Percentiles rank a stretch among this genome's conserved stretches.
Evolutionary conservation across 139 green algal species (phyloP).

Genomic region (Micromonas pusilla): DNA sequence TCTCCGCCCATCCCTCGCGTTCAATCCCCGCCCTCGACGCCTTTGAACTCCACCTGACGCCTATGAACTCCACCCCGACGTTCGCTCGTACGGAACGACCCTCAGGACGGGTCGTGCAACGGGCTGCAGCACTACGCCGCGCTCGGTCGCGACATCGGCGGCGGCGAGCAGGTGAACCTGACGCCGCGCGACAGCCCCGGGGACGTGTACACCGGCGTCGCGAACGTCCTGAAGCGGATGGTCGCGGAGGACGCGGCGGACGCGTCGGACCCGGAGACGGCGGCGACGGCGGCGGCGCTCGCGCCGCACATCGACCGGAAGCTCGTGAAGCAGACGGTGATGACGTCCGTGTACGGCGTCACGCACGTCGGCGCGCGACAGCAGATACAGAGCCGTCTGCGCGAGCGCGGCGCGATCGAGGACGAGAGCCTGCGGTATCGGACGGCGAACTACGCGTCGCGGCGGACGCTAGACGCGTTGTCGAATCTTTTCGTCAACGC

Average conservation of each 20-base stretch:
- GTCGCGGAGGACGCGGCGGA: conserved; percentile 21
- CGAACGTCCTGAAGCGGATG: conserved; percentile 41
- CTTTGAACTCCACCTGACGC: too few relatives aligned
- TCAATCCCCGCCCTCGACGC: too few relatives aligned
- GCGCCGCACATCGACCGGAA: conserved; percentile 77
- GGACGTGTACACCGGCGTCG: conserved; percentile 79
- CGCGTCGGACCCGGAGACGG: conserved; percentile 13
- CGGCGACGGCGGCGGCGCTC: conserved; percentile 37
- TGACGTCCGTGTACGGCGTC: conserved; percentile 97
- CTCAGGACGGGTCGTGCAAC: conserved; percentile 96
- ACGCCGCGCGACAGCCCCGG: conserved; percentile 46
- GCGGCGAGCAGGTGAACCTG: conserved; percentile 81
- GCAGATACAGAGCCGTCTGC: conserved; percentile 74
- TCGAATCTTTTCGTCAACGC: conserved; percentile 23
- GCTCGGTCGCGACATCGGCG: conserved; percentile 66
- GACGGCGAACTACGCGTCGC: conserved; percentile 63
- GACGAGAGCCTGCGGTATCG: conserved; percentile 40
- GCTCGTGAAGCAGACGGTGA: conserved; percentile 99
- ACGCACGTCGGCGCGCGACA: conserved; percentile 80
- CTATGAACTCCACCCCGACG: too few relatives aligned
- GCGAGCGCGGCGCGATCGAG: conserved; percentile 51
- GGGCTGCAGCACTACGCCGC: conserved; percentile 97
- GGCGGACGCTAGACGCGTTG: conserved; percentile 25
- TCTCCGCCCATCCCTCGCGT: too few relatives aligned
- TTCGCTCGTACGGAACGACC: too few relatives aligned